phyloP scores from a whole-genome alignment of 345 rosid genomes.

The Eucalyptus regnans region DNA sequence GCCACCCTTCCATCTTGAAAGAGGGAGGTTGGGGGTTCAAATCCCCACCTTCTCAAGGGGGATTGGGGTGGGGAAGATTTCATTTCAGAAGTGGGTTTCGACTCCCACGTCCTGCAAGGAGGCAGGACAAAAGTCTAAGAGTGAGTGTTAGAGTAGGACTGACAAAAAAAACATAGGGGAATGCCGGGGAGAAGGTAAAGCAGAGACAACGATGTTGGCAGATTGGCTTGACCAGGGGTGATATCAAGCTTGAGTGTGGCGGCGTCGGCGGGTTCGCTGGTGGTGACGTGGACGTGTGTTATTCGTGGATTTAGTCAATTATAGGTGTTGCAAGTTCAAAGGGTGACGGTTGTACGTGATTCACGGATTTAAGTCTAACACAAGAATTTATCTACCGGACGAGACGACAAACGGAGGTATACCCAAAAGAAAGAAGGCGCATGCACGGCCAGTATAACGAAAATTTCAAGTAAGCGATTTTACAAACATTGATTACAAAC shows the following conservation, averaged over 20 bases:
- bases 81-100: too few species aligned
- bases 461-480: background rate
- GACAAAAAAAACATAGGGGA: background rate
- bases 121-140: too few species aligned
- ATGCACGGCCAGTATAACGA: background rate
- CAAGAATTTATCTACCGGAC: background rate
- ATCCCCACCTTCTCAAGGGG: too few species aligned
- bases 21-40: too few species aligned
- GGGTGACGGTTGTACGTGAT: background rate
- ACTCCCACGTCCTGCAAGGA: too few species aligned
- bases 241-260: background rate
- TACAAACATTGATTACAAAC: background rate
- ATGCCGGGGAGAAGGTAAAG: background rate
- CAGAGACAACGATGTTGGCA: background rate
- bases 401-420: background rate
- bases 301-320: background rate
- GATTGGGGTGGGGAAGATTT: too few species aligned
- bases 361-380: background rate
- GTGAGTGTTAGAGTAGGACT: too few species aligned
- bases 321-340: background rate
- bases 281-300: fast-evolving
- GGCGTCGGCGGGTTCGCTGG: fast-evolving
- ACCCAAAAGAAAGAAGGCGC: background rate
- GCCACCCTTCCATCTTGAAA: too few species aligned
- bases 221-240: background rate